Evolutionary conservation across 768 basidiomycete species (phyloP).

Genomic region (Lactifluus subvellereus): DNA sequence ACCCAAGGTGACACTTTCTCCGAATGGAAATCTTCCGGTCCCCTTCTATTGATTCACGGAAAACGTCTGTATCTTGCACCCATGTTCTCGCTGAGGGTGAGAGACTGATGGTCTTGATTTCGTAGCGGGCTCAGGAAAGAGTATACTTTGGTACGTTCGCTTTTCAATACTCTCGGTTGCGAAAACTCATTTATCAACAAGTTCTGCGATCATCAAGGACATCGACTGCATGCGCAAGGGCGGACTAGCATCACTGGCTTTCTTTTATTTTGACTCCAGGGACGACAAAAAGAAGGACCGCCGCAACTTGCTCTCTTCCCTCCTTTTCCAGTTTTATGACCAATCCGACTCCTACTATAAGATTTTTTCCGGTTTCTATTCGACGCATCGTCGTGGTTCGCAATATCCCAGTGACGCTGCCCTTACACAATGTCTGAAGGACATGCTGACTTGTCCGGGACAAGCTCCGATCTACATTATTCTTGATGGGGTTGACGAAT

Average conservation of each 20-base stretch:
- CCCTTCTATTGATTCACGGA: constrained; percentile 1
- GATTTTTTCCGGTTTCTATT: not conserved
- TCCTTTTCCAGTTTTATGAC: not conserved
- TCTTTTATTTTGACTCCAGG: not conserved
- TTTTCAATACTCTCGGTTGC: not conserved
- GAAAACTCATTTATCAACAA: not conserved
- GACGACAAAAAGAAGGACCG: not conserved
- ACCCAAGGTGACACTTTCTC: not conserved
- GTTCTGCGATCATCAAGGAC: too few relatives aligned
- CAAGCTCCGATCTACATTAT: not conserved
- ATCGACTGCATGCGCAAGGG: too few relatives aligned
- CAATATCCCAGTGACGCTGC: not conserved
- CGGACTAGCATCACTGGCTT: not conserved
- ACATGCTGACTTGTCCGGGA: not conserved
- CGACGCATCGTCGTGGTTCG: not conserved
- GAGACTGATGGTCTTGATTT: not conserved
- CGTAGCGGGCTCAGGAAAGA: not conserved
- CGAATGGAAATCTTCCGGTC: not conserved
- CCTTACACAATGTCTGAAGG: not conserved
- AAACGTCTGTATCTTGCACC: not conserved
- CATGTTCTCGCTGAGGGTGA: not conserved
- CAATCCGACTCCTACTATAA: not conserved
- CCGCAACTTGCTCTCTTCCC: not conserved
- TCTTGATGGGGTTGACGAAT: not conserved
- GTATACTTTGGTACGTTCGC: not conserved